A percentile compares a stretch with the other conserved stretches of the same genome.
These are phyloP conservation scores for Penicillium roqueforti DNA, from an alignment of 495 filamentous ascomycete species.

Conservation along the genomic window DNA sequence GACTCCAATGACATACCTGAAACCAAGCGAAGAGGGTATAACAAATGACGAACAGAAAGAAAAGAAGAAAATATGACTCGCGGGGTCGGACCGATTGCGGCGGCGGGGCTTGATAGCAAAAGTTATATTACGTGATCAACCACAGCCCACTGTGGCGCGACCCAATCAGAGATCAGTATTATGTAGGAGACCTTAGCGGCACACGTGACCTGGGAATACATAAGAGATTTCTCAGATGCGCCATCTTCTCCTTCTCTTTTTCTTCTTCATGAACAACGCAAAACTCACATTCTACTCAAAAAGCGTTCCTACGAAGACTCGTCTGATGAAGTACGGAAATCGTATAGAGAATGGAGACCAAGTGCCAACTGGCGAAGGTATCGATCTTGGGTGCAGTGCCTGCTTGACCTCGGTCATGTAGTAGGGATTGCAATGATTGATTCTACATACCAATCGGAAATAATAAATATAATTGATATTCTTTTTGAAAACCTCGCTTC, in stretches of 20 bases:
- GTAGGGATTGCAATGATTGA: constrained; percentile 67
- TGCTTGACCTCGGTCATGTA: constrained; percentile 43
- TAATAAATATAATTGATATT: constrained; percentile 4
- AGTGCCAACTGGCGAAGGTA: constrained; percentile 36
- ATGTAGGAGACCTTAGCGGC: constrained; percentile 3
- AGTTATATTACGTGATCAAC: constrained; percentile 9
- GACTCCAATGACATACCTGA: constrained; percentile 13
- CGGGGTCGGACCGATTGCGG: constrained; percentile 29
- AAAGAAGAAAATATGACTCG: constrained; percentile 25
- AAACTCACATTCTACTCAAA: constrained; percentile 59
- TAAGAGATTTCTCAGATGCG: constrained; percentile 14
- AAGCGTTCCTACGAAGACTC: constrained; percentile 57
- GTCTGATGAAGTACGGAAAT: constrained; percentile 60
- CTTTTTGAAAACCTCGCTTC: background rate
- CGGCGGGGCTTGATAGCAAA: constrained; percentile 4
- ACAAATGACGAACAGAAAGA: constrained; percentile 16
- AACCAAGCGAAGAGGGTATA: constrained; percentile 17
- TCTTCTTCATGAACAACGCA: constrained; percentile 62
- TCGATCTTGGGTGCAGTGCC: constrained; percentile 69
- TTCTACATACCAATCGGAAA: constrained; percentile 45
- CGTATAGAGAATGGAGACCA: constrained; percentile 63
- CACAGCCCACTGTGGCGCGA: background rate
- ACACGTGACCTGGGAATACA: constrained; percentile 16
- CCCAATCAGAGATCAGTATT: background rate
- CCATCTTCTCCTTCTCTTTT: constrained; percentile 38